phyloP scores from a whole-genome alignment of 2,329 filamentous ascomycete species.

The Epichloe baconii region DNA sequence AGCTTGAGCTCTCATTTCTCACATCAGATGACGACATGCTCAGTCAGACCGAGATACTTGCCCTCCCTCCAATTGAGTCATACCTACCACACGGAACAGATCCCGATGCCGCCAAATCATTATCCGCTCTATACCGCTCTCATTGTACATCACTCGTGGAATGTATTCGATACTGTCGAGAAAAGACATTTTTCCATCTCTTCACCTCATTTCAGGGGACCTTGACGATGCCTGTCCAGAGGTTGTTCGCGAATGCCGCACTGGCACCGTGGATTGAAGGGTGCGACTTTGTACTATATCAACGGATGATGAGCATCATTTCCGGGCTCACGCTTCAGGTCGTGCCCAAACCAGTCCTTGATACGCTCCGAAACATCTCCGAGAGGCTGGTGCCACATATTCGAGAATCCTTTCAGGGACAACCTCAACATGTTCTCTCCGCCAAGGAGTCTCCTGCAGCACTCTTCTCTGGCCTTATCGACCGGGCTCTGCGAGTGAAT shows the following conservation, averaged over 20 bases:
- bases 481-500: slow-evolving; percentile 82
- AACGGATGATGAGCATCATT: slow-evolving; percentile 90
- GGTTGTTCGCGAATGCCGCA: slow-evolving; percentile 68
- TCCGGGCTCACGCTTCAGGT: slow-evolving; percentile 83
- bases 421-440: slow-evolving; percentile 72
- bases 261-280: slow-evolving; percentile 89
- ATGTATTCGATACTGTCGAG: slow-evolving; percentile 88
- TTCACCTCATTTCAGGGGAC: slow-evolving; percentile 94
- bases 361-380: slow-evolving; percentile 77
- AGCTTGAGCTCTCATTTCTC: slow-evolving; percentile 47
- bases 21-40: slow-evolving; percentile 37
- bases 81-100: slow-evolving; percentile 77
- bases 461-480: slow-evolving; percentile 74
- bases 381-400: slow-evolving; percentile 71
- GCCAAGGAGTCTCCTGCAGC: slow-evolving; percentile 83
- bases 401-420: slow-evolving; percentile 68
- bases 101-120: slow-evolving; percentile 69
- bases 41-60: slow-evolving; percentile 53
- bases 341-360: slow-evolving; percentile 74
- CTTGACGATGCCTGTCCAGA: slow-evolving; percentile 91
- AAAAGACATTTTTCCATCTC: slow-evolving; percentile 91
- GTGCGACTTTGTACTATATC: slow-evolving; percentile 90
- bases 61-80: slow-evolving; percentile 72
- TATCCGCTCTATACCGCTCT: slow-evolving; percentile 79
- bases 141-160: slow-evolving; percentile 94